Conservation (phyloP, 139 green algal genomes). For the Ulvella scutata region DNA sequence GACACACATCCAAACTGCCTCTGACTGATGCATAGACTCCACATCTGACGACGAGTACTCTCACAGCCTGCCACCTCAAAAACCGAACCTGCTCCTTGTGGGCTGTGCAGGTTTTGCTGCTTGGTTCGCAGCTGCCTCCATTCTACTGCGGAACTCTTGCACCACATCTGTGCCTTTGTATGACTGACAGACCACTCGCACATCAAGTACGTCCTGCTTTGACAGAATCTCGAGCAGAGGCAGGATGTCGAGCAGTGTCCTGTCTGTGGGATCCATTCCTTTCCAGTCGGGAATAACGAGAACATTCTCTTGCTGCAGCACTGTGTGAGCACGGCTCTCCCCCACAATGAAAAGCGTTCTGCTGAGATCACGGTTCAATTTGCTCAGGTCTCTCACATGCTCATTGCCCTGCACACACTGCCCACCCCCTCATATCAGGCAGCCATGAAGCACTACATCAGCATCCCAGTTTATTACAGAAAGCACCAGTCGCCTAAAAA, state of each 20-base stretch:
- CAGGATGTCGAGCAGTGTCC: neutral
- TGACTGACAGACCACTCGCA: neutral
- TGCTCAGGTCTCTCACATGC: conserved; percentile 82
- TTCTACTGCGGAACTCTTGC: neutral
- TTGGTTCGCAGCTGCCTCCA: neutral
- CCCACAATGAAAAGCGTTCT: neutral
- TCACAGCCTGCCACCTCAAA: too few relatives aligned
- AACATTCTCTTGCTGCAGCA: neutral
- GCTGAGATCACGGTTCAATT: conserved; percentile 85
- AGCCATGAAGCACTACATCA: too few relatives aligned
- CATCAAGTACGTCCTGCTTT: neutral
- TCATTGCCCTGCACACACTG: conserved; percentile 66
- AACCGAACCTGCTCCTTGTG: neutral
- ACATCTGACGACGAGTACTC: too few relatives aligned
- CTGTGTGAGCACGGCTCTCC: neutral
- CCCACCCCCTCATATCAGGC: too few relatives aligned
- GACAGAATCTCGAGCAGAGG: neutral
- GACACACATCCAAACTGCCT: too few relatives aligned
- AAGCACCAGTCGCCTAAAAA: too few relatives aligned
- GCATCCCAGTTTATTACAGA: too few relatives aligned
- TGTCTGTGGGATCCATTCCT: neutral
- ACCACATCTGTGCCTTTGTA: neutral
- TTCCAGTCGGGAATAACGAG: neutral
- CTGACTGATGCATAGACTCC: too few relatives aligned
- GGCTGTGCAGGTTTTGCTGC: neutral